Evolutionary conservation across 352 stramenopile genomes (phyloP).

Genomic region (Phytophthora brassicae): DNA sequence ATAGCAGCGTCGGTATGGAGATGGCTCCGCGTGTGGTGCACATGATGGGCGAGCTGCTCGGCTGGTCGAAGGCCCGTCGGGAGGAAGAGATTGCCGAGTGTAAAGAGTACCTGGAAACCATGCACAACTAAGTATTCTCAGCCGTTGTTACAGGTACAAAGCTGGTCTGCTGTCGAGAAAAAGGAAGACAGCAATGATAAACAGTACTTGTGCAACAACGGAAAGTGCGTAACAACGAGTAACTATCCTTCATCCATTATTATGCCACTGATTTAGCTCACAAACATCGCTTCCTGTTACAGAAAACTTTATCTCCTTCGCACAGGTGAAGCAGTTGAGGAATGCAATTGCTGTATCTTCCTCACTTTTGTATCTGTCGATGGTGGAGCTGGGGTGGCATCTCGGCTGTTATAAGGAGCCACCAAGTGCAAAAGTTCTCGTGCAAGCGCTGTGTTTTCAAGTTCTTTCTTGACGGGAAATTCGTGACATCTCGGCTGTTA

Average conservation of each 20-base stretch:
- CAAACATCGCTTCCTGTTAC: neutral
- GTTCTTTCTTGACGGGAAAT: neutral
- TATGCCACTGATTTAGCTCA: neutral
- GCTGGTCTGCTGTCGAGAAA: constrained; percentile 12
- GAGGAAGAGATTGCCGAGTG: constrained; percentile 79
- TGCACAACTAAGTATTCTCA: constrained; percentile 72
- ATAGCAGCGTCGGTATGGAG: constrained; percentile 78
- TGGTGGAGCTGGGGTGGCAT: constrained; percentile 9
- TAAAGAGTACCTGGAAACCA: constrained; percentile 80
- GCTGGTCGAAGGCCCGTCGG: constrained; percentile 79
- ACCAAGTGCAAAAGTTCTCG: constrained; percentile 64
- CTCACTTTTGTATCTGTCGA: constrained; percentile 21
- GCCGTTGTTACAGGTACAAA: constrained; percentile 20
- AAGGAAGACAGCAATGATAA: constrained; percentile 6
- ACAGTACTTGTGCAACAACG: constrained; percentile 22
- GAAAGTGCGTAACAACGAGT: constrained; percentile 25
- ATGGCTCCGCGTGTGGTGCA: constrained; percentile 87
- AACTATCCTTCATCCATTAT: constrained; percentile 8
- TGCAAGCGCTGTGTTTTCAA: constrained; percentile 53
- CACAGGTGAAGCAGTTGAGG: constrained; percentile 15
- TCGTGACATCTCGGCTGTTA: no score
- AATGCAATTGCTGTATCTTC: constrained; percentile 29
- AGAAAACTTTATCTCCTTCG: constrained; percentile 14
- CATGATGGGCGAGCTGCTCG: constrained; percentile 92
- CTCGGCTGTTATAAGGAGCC: constrained; percentile 44